These are phyloP conservation scores for Purshia tridentata DNA, from an alignment of 306 rosid species.

Conservation along the genomic window DNA sequence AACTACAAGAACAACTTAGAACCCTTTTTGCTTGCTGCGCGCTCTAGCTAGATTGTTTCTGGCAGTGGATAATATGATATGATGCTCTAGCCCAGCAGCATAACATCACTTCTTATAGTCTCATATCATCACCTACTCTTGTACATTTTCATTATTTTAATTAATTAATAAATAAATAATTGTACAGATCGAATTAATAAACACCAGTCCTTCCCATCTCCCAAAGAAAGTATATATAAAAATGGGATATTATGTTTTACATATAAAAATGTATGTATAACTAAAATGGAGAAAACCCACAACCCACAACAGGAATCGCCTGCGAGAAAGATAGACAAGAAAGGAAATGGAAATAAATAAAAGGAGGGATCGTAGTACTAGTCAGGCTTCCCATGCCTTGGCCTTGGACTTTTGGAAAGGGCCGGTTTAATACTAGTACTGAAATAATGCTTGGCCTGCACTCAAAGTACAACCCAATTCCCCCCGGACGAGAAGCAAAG, in stretches of 20 bases:
- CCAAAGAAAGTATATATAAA: slow-evolving; percentile 25
- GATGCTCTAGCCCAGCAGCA: slow-evolving; percentile 28
- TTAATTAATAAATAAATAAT: slow-evolving; percentile 12
- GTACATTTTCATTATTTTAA: background rate
- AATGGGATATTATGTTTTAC: background rate
- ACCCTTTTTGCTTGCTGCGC: slow-evolving; percentile 38
- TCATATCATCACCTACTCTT: slow-evolving; percentile 49
- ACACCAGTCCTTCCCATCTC: slow-evolving; percentile 26
- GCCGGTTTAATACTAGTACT: slow-evolving; percentile 32
- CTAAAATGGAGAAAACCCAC: slow-evolving; percentile 38
- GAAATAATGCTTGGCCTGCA: slow-evolving; percentile 27
- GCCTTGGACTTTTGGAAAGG: slow-evolving; percentile 33
- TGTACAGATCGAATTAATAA: slow-evolving; percentile 1
- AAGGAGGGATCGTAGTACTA: slow-evolving; percentile 8
- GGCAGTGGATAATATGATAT: slow-evolving; percentile 23
- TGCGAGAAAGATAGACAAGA: slow-evolving; percentile 50
- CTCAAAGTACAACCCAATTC: slow-evolving; percentile 44
- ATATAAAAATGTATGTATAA: too few species aligned
- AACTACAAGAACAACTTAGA: background rate
- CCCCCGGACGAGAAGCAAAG: slow-evolving; percentile 72
- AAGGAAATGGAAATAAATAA: slow-evolving; percentile 53
- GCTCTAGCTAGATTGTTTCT: slow-evolving; percentile 25
- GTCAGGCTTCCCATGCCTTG: slow-evolving; percentile 48
- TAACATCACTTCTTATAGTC: slow-evolving; percentile 65
- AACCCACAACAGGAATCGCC: slow-evolving; percentile 83